These are phyloP conservation scores for Phytomonas sp. DNA, from an alignment of 208 protist genomes.

Conservation along the genomic window DNA sequence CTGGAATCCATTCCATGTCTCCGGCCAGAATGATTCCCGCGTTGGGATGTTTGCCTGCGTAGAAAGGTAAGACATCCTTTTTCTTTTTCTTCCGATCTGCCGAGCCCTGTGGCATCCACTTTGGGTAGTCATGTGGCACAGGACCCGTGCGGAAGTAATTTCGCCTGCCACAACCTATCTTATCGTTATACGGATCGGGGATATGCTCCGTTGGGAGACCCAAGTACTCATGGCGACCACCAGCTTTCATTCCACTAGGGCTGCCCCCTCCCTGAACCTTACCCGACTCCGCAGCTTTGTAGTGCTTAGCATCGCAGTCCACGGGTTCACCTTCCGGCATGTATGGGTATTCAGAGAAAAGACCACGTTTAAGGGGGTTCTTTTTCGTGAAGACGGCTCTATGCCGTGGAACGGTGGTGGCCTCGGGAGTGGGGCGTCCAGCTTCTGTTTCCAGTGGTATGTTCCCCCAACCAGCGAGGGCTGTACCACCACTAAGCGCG, in stretches of 20 bases:
- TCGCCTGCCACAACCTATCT: constrained; percentile 57
- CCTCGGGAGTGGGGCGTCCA: constrained; percentile 32
- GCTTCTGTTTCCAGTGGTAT: constrained; percentile 66
- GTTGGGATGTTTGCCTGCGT: constrained; percentile 48
- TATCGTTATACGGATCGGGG: constrained; percentile 70
- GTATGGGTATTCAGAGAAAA: constrained; percentile 73
- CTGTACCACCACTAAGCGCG: constrained; percentile 40
- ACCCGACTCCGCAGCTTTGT: constrained; percentile 8
- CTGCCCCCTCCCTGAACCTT: constrained; percentile 18
- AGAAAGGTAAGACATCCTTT: constrained; percentile 55
- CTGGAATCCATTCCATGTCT: constrained; percentile 77
- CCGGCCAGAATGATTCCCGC: constrained; percentile 34
- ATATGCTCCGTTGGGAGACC: constrained; percentile 73
- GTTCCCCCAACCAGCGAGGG: constrained; percentile 39
- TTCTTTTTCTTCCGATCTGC: constrained; percentile 32
- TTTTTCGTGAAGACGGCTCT: constrained; percentile 62
- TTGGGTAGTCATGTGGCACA: constrained; percentile 43
- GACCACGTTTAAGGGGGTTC: constrained; percentile 62
- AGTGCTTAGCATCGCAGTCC: constrained; percentile 11
- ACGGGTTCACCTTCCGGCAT: constrained; percentile 52
- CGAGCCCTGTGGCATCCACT: constrained; percentile 80
- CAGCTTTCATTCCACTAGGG: constrained; percentile 52
- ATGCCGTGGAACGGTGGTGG: constrained; percentile 25
- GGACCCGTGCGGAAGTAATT: constrained; percentile 69
- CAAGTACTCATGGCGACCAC: constrained; percentile 60